Base-by-base conservation (phyloP, 2,329 filamentous ascomycete species). In the Magnaporthiopsis incrustans region DNA sequence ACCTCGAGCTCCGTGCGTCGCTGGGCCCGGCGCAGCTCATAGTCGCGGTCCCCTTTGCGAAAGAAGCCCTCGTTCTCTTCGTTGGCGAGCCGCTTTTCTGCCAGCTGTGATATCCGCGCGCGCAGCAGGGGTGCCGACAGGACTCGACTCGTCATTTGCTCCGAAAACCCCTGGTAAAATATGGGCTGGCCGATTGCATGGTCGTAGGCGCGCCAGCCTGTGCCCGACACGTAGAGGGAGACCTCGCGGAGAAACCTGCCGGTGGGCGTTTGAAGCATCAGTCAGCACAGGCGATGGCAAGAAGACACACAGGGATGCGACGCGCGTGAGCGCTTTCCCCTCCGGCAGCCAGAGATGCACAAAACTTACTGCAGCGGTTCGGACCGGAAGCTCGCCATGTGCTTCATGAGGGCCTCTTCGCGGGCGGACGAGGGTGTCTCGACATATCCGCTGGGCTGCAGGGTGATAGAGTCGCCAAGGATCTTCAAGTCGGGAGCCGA, bases 161-260 rank as follows among this genome's bases (percentile, higher is more conserved):
- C 94, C 33, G 88, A 89, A 77, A 97, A 99, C 32, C 95, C 95
- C 0, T 88, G 78, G 75, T 97, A 99, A 79, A 94, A 98, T 67
- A 97, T 89, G 12, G 92, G 92, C 74, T 97, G 93, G 27, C 95
- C 95, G 70, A 98, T 89, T 67, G 93, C 84, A 67, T 89, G 81
- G 72, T 98, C 92, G 78, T 99, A 99, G 66, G 91, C 91, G 66
- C 95, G 90, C 95, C 95, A 99, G 74, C 93, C 94, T 62, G 90
- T 89, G 64, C 95, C 95, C 15, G 92, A 94, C 67, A 98, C 90
- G 77, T 98, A 93, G 44, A 97, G 82, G 60, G 91, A 95, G 44
- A 99, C 89, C 79, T 99, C 95, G 69, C 92, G 91, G 35, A 98
- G 85, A 74, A 98, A 98, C 68, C 92, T 89, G 78, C 61, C 33